Percentiles rank a stretch among this genome's conserved stretches.
These are phyloP conservation scores for Seminavis robusta DNA, from an alignment of 108 stramenopile genomes.

Conservation along the genomic window DNA sequence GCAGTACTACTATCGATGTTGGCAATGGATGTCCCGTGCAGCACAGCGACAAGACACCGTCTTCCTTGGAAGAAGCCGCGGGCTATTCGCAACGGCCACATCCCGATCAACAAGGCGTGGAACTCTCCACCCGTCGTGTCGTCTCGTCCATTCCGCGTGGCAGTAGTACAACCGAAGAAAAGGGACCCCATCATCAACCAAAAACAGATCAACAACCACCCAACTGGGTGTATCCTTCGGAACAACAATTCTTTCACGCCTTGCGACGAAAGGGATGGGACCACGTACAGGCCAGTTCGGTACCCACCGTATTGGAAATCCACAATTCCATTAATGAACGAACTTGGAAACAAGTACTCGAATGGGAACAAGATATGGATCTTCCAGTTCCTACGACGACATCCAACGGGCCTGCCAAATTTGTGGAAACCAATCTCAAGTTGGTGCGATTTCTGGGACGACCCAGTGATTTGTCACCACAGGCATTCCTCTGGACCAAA, in stretches of 20 bases:
- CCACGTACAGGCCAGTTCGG: constrained; percentile 68
- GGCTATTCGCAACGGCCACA: constrained; percentile 72
- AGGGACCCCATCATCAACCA: constrained; percentile 10
- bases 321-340: constrained; percentile 97
- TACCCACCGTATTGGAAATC: constrained; percentile 81
- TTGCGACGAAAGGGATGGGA: constrained; percentile 93
- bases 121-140: constrained; percentile 62
- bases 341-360: constrained; percentile 73
- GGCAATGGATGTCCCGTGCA: constrained; percentile 15
- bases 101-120: constrained; percentile 59
- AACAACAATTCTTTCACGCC: constrained; percentile 97
- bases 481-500: constrained; percentile 79
- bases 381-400: constrained; percentile 30
- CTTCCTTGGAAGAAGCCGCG: constrained; percentile 80
- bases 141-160: constrained; percentile 80
- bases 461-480: constrained; percentile 87
- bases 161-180: neutral
- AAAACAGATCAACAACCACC: constrained; percentile 31
- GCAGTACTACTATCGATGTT: too few relatives aligned
- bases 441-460: constrained; percentile 89
- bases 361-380: too few relatives aligned
- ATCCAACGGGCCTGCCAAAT: constrained; percentile 1
- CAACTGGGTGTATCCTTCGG: constrained; percentile 93
- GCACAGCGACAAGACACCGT: constrained; percentile 24
- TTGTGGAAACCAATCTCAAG: too few relatives aligned